phyloP scores from a whole-genome alignment of 768 basidiomycete genomes.

The Piloderma croceum region DNA sequence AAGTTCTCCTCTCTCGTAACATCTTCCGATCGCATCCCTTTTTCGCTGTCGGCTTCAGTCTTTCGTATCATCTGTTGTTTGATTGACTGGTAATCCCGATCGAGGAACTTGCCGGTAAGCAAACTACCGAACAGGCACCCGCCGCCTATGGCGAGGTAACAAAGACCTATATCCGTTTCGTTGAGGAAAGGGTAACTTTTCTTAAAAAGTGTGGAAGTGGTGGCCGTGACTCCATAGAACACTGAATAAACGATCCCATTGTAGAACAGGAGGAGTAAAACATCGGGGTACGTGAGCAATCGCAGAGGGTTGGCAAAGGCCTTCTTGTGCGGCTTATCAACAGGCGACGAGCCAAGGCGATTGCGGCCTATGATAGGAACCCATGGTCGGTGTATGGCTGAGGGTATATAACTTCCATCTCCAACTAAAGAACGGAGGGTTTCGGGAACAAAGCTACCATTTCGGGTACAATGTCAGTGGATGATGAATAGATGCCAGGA shows the following conservation, averaged over 20 bases:
- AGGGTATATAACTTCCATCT: constrained; percentile 24
- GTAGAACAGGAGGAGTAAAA: constrained; percentile 38
- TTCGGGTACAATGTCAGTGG: neutral
- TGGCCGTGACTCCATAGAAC: constrained; percentile 42
- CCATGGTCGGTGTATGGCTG: constrained; percentile 22
- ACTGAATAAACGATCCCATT: constrained; percentile 51
- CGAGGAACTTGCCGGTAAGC: constrained; percentile 54
- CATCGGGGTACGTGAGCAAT: constrained; percentile 33
- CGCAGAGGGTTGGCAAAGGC: constrained; percentile 13
- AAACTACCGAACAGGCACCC: constrained; percentile 61
- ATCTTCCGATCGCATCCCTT: constrained; percentile 14
- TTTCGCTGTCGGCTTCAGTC: constrained; percentile 17
- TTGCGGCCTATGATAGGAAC: constrained; percentile 18
- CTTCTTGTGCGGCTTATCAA: constrained; percentile 4
- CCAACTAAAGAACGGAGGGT: constrained; percentile 25
- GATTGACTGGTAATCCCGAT: constrained; percentile 52
- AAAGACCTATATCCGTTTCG: constrained; percentile 50
- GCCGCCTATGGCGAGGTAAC: constrained; percentile 70
- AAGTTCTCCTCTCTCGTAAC: constrained; percentile 30
- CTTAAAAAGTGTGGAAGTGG: constrained; percentile 47
- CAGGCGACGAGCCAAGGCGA: constrained; percentile 12
- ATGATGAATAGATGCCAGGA: neutral
- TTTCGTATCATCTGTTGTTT: constrained; percentile 12
- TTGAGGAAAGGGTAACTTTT: constrained; percentile 42
- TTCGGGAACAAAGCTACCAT: constrained; percentile 27